These are phyloP conservation scores for Cyberlindnera samutprakarnensis DNA, from an alignment of 805 yeast species.

Conservation along the genomic window DNA sequence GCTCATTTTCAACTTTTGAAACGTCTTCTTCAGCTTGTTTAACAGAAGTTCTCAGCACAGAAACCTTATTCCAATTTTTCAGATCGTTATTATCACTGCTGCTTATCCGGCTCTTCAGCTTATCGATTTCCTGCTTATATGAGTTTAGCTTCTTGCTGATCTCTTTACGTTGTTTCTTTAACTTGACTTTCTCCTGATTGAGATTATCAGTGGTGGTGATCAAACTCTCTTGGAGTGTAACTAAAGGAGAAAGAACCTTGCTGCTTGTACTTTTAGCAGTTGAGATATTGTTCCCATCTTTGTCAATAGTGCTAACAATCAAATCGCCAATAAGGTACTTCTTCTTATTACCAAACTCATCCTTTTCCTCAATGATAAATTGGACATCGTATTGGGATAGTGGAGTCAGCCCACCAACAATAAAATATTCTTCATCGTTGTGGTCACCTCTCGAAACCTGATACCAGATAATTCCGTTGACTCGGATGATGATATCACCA, in stretches of 20 bases:
- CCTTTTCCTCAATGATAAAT: slow-evolving; percentile 29
- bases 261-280: slow-evolving; percentile 28
- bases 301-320: slow-evolving; percentile 29
- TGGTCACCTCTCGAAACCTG: slow-evolving; percentile 48
- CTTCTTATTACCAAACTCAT: slow-evolving; percentile 19
- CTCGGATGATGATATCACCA: slow-evolving; percentile 37
- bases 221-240: slow-evolving; percentile 58
- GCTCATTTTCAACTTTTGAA: slow-evolving; percentile 12
- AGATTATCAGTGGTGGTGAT: slow-evolving; percentile 55
- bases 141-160: slow-evolving; percentile 44
- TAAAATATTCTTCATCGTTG: slow-evolving; percentile 41
- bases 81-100: slow-evolving; percentile 49
- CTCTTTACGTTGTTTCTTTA: slow-evolving; percentile 53
- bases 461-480: slow-evolving; percentile 65
- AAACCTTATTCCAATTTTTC: slow-evolving; percentile 28
- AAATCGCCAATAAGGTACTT: slow-evolving; percentile 32
- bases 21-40: slow-evolving; percentile 21
- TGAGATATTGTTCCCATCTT: slow-evolving; percentile 14
- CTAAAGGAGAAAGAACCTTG: slow-evolving; percentile 44
- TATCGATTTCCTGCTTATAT: slow-evolving; percentile 50
- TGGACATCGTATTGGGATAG: slow-evolving; percentile 54
- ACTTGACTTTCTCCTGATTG: slow-evolving; percentile 46
- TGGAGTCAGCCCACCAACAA: slow-evolving; percentile 60
- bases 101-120: slow-evolving; percentile 37
- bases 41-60: slow-evolving; percentile 14